Conservation (phyloP, 345 rosid genomes). For the thale cress (Arabidopsis thaliana) region DNA sequence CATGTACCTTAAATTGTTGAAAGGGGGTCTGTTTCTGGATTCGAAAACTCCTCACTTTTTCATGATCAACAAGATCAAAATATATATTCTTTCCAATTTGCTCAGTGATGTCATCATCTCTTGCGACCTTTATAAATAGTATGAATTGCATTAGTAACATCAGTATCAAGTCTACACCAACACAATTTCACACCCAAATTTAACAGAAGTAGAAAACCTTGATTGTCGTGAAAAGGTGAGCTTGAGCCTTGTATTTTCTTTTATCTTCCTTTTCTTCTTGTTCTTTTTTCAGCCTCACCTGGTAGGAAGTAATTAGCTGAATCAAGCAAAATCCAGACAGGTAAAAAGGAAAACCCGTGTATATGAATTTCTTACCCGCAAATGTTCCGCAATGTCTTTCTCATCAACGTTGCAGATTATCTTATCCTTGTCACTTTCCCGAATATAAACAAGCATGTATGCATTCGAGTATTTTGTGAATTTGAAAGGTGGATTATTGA, state of each 20-base stretch:
- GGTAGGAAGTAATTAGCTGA: conserved; percentile 41
- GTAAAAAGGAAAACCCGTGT: background rate
- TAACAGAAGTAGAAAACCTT: conserved; percentile 59
- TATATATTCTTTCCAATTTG: conserved; percentile 94
- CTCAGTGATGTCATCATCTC: conserved; percentile 81
- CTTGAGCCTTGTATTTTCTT: conserved; percentile 88
- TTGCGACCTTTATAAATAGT: conserved; percentile 55
- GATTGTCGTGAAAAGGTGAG: conserved; percentile 91
- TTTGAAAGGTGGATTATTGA: conserved; percentile 87
- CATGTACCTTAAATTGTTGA: conserved; percentile 72
- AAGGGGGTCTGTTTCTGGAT: conserved; percentile 85
- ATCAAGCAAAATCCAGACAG: conserved; percentile 28
- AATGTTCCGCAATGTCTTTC: conserved; percentile 96
- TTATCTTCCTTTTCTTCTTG: conserved; percentile 92
- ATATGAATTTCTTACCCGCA: conserved; percentile 64
- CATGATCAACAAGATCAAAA: conserved; percentile 98
- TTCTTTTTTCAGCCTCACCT: conserved; percentile 94
- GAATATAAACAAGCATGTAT: conserved; percentile 97
- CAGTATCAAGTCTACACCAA: conserved; percentile 21
- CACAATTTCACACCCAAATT: conserved; percentile 19
- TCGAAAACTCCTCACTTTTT: conserved; percentile 90
- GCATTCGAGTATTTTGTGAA: conserved; percentile 99
- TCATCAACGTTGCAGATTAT: conserved; percentile 96
- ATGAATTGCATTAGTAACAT: conserved; percentile 36
- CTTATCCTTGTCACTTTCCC: conserved; percentile 93